A percentile compares a stretch with the other conserved stretches of the same genome.
These are phyloP conservation scores for Acanthamoeba triangularis DNA, from an alignment of 208 protist genomes.

Conservation along the genomic window DNA sequence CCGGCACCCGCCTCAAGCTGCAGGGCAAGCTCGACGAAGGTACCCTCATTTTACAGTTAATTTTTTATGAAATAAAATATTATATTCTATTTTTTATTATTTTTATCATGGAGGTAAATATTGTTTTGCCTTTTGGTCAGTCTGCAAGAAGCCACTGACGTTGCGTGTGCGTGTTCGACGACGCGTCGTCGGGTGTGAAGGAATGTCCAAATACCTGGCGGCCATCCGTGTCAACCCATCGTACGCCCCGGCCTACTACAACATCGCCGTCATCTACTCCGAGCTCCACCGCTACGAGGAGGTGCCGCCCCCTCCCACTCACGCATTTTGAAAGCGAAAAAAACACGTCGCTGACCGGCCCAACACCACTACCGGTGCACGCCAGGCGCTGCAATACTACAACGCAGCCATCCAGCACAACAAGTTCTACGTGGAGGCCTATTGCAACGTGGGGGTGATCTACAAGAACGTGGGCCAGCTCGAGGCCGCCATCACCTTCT, in stretches of 20 bases:
- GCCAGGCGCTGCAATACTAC: slow-evolving; percentile 80
- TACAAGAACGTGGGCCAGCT: slow-evolving; percentile 83
- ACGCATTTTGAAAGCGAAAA: background rate
- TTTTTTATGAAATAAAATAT: background rate
- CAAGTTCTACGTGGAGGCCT: slow-evolving; percentile 85
- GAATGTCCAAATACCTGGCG: slow-evolving; percentile 49
- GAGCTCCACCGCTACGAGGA: slow-evolving; percentile 59
- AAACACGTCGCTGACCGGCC: background rate
- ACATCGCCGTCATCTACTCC: slow-evolving; percentile 79
- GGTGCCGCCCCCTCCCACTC: background rate
- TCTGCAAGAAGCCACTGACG: background rate
- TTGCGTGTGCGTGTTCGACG: background rate
- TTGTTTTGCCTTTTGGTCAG: background rate
- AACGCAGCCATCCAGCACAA: slow-evolving; percentile 77
- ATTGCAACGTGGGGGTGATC: slow-evolving; percentile 89
- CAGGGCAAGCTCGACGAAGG: slow-evolving; percentile 76
- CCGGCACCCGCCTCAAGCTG: slow-evolving; percentile 82
- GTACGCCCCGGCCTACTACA: slow-evolving; percentile 83
- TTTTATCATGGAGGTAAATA: background rate
- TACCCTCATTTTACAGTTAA: background rate
- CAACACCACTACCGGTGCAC: background rate
- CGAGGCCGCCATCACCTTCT: slow-evolving; percentile 67
- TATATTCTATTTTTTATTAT: background rate
- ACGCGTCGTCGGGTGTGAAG: background rate
- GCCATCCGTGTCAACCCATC: slow-evolving; percentile 45